Conservation (phyloP, 2,329 filamentous ascomycete species). For the Ophiostoma sp. region DNA sequence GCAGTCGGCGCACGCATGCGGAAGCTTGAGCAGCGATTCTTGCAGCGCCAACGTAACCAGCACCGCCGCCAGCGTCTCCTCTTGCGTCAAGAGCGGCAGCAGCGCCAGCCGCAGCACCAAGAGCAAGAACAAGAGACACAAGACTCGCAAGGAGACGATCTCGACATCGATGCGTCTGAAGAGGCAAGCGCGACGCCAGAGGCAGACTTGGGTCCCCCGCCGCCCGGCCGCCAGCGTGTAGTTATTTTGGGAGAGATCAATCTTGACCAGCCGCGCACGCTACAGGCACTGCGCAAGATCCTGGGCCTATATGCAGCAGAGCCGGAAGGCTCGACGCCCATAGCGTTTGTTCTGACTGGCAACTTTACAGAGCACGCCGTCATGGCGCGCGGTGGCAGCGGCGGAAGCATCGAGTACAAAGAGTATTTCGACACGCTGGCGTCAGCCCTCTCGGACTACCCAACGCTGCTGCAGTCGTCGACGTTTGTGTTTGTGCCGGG, state of each 20-base stretch:
- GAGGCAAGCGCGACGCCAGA: neutral
- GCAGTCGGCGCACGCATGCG: constrained; percentile 80
- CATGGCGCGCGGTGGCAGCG: constrained; percentile 61
- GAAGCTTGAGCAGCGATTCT: constrained; percentile 64
- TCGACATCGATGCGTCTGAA: constrained; percentile 19
- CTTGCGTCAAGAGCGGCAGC: constrained; percentile 7
- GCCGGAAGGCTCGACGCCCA: constrained; percentile 59
- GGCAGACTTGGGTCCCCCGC: constrained; percentile 17
- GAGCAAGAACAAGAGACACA: neutral
- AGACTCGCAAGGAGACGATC: constrained; percentile 14
- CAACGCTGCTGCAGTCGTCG: constrained; percentile 67
- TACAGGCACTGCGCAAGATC: constrained; percentile 75
- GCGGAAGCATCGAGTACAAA: constrained; percentile 91
- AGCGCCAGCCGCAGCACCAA: constrained; percentile 24
- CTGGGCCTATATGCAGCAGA: constrained; percentile 67
- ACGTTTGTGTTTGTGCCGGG: constrained; percentile 92
- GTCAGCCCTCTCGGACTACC: constrained; percentile 75
- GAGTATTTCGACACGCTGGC: constrained; percentile 90
- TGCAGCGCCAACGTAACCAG: constrained; percentile 39
- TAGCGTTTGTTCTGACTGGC: constrained; percentile 76
- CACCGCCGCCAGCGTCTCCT: constrained; percentile 20
- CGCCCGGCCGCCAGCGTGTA: constrained; percentile 47
- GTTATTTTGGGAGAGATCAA: constrained; percentile 82
- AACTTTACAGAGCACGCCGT: constrained; percentile 69
- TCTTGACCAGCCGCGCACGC: constrained; percentile 74